Conservation (phyloP, 1,139 yeast genomes). For the Eremothecium gossypii region DNA sequence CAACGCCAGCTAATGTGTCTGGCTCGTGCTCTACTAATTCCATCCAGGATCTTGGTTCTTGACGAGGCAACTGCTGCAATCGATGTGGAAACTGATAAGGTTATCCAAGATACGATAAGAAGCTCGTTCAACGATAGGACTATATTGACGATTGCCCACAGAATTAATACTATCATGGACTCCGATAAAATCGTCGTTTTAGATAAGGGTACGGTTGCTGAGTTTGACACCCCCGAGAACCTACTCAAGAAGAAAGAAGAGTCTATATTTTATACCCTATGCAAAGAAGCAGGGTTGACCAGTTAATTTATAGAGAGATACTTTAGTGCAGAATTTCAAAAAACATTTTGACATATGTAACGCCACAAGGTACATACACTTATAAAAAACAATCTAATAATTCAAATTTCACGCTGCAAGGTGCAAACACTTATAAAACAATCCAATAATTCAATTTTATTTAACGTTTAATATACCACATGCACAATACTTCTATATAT, state of each 20-base stretch:
- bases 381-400: no score
- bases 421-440: no score
- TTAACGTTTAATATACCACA: no score
- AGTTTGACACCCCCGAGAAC: slow-evolving; percentile 71
- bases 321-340: no score
- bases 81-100: slow-evolving; percentile 87
- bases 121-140: slow-evolving; percentile 79
- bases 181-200: slow-evolving; percentile 82
- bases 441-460: no score
- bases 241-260: slow-evolving; percentile 51
- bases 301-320: not conserved
- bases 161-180: slow-evolving; percentile 87
- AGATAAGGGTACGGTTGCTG: slow-evolving; percentile 77
- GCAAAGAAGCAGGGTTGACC: slow-evolving; percentile 42
- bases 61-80: slow-evolving; percentile 99
- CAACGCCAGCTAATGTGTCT: slow-evolving; percentile 88
- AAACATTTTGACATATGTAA: no score
- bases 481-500: no score
- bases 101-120: slow-evolving; percentile 81
- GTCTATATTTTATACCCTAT: slow-evolving; percentile 68
- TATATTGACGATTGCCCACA: slow-evolving; percentile 88
- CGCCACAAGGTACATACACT: no score
- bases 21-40: slow-evolving; percentile 77
- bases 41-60: slow-evolving; percentile 67
- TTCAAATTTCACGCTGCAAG: no score